Evolutionary conservation across 345 rosid species (phyloP).

Genomic region (Boechera divaricarpa): DNA sequence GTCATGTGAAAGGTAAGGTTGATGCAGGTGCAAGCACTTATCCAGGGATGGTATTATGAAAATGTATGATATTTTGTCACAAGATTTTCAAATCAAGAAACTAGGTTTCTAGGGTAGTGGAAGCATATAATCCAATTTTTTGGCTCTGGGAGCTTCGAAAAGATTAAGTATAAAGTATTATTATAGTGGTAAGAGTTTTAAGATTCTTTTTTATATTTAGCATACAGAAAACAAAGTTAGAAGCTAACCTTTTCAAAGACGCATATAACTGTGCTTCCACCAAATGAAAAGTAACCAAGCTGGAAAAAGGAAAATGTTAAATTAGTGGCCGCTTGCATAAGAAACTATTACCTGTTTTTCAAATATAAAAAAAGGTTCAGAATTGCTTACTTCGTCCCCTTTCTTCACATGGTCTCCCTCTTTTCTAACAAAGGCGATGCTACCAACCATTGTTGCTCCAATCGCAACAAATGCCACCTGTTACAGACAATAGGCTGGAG

Average conservation of each 20-base stretch:
- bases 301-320: conserved; percentile 40
- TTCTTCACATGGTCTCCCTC: conserved; percentile 68
- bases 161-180: conserved; percentile 2
- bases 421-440: conserved; percentile 70
- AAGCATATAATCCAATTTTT: not conserved
- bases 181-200: not conserved
- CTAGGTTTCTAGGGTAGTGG: conserved; percentile 10
- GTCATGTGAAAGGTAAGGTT: conserved; percentile 35
- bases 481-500: conserved; percentile 15
- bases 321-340: conserved; percentile 34
- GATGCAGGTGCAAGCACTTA: conserved; percentile 21
- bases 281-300: conserved; percentile 95
- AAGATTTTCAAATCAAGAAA: conserved; percentile 25
- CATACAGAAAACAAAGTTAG: not conserved
- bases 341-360: not conserved
- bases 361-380: not conserved
- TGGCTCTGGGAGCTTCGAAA: not conserved
- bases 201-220: not conserved
- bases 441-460: conserved; percentile 98
- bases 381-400: conserved; percentile 79
- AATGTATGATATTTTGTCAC: conserved; percentile 10
- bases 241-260: conserved; percentile 80
- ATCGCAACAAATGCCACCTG: conserved; percentile 69
- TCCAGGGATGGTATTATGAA: not conserved
- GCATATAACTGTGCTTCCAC: conserved; percentile 96